Evolutionary conservation across 305 asterid genomes (phyloP).

Genomic region (Fraxinus velutina): DNA sequence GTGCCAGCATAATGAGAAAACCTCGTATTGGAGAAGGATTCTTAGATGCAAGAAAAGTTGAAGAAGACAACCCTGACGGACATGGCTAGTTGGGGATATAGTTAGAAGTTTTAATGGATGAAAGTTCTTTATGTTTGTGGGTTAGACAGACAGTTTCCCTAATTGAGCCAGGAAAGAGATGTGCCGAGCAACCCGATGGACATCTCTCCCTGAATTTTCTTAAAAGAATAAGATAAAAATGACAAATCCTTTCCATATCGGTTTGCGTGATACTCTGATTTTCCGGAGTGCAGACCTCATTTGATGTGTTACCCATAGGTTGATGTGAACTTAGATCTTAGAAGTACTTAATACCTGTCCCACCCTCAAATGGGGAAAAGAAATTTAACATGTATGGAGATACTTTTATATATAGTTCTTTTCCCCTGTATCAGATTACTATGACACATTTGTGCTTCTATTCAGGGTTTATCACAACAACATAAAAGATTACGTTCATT

Average conservation of each 20-base stretch:
- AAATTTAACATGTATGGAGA: background rate
- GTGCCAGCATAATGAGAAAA: background rate
- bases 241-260: background rate
- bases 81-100: background rate
- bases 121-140: background rate
- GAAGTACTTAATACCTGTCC: background rate
- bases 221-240: background rate
- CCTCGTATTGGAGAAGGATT: background rate
- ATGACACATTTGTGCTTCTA: constrained; percentile 18
- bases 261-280: background rate
- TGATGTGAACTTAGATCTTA: background rate
- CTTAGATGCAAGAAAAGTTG: background rate
- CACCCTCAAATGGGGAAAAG: background rate
- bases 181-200: background rate
- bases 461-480: constrained; percentile 85
- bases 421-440: constrained; percentile 2
- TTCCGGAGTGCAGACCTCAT: background rate
- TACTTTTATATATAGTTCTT: background rate
- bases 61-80: background rate
- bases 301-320: background rate
- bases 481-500: constrained; percentile 82
- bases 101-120: background rate
- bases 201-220: background rate
- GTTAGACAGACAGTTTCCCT: background rate
- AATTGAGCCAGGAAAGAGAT: background rate